These are phyloP conservation scores for Fusarium sp. DNA, from an alignment of 2,329 filamentous ascomycete genomes.

Conservation along the genomic window DNA sequence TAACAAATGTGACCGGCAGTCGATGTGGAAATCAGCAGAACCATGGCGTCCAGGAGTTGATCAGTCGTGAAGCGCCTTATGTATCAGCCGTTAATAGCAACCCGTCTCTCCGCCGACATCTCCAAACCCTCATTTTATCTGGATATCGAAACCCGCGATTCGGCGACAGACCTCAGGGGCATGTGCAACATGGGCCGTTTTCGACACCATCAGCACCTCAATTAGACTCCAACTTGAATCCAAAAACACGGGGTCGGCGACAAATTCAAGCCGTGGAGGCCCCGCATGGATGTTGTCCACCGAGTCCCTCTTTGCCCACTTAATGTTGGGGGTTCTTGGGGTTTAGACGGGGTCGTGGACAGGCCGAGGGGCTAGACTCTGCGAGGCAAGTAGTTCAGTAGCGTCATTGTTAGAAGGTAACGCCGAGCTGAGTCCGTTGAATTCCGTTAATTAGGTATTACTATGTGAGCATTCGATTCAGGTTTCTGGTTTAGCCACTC, in stretches of 20 bases:
- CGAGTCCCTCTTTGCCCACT: conserved; percentile 16
- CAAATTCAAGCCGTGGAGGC: conserved; percentile 34
- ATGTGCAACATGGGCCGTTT: conserved; percentile 34
- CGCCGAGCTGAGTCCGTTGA: conserved; percentile 37
- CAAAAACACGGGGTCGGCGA: conserved; percentile 41
- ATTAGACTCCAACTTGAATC: conserved; percentile 21
- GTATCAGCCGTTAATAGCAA: conserved; percentile 34
- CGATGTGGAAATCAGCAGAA: conserved; percentile 15
- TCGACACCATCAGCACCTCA: conserved; percentile 18
- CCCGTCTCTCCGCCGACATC: conserved; percentile 14
- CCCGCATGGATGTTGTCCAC: conserved; percentile 9
- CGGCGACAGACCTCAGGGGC: not conserved
- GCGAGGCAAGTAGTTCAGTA: conserved; percentile 19
- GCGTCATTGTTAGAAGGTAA: conserved; percentile 35
- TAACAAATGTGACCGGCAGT: conserved; percentile 17
- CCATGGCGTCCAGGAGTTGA: conserved; percentile 15
- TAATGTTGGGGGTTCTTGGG: conserved; percentile 38
- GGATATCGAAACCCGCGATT: conserved; percentile 11
- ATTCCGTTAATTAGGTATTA: conserved; percentile 2
- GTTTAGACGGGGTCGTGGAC: conserved; percentile 24
- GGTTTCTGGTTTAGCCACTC: conserved; percentile 31
- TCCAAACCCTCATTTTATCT: conserved; percentile 19
- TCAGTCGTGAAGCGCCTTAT: conserved; percentile 30
- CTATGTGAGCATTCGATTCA: too few species aligned
- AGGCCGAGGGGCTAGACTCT: conserved; percentile 32